Conservation (phyloP, 1,284 basidiomycete species). For the Inonotus hispidus region DNA sequence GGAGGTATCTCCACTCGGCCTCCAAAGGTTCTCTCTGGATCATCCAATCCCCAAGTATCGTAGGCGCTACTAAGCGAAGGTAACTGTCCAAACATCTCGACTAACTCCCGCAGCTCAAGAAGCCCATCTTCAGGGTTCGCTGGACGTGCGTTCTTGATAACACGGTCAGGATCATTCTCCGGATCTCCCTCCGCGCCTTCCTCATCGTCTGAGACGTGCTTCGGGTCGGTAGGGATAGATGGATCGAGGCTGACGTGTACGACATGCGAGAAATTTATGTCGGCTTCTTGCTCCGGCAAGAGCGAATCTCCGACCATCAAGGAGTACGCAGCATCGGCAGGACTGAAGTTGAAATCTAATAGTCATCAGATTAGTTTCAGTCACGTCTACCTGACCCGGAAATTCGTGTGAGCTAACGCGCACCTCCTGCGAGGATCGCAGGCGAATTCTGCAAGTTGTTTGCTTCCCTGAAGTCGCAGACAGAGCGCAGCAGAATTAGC, state of each 20-base stretch:
- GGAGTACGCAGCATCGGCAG: conserved; percentile 81
- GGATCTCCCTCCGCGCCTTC: conserved; percentile 32
- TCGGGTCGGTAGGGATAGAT: conserved; percentile 30
- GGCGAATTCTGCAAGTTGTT: conserved; percentile 57
- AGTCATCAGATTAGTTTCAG: not conserved
- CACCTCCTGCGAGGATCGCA: conserved; percentile 80
- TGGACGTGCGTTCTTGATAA: conserved; percentile 73
- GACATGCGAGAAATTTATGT: conserved; percentile 64
- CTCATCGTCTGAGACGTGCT: conserved; percentile 29
- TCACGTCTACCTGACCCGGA: not conserved
- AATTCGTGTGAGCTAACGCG: conserved; percentile 16
- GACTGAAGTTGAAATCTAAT: conserved; percentile 89
- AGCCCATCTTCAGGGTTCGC: conserved; percentile 67
- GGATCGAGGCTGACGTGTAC: conserved; percentile 81
- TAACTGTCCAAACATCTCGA: conserved; percentile 40
- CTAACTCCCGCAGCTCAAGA: conserved; percentile 57
- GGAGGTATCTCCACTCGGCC: conserved; percentile 37
- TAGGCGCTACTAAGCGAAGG: conserved; percentile 51
- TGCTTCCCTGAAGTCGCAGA: conserved; percentile 50
- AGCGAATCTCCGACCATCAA: conserved; percentile 65
- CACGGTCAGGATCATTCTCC: conserved; percentile 59
- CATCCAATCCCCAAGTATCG: conserved; percentile 29
- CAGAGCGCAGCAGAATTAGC: conserved; percentile 64
- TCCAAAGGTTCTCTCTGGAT: conserved; percentile 42
- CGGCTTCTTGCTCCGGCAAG: conserved; percentile 45